Conservation (phyloP, 352 stramenopile genomes). For the Globisporangium middletonii region DNA sequence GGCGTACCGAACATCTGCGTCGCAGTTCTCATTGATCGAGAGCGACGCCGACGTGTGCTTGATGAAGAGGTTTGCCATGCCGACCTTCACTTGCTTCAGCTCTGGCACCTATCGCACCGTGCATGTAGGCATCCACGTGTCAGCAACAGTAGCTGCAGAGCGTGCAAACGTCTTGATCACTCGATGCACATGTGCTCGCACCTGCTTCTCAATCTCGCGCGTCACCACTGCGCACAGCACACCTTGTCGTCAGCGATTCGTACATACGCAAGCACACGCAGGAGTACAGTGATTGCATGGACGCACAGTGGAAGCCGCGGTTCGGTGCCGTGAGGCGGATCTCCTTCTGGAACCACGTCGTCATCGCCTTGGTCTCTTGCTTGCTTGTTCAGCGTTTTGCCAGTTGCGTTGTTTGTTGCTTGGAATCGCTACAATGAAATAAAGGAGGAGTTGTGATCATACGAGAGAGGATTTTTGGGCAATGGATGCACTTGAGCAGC, state of each 20-base stretch:
- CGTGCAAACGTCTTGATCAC: too few relatives aligned
- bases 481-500: too few relatives aligned
- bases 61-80: constrained; percentile 94
- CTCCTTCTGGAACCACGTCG: constrained; percentile 86
- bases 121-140: not conserved
- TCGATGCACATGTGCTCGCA: constrained; percentile 7
- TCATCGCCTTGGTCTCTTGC: constrained; percentile 17
- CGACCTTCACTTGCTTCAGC: constrained; percentile 83
- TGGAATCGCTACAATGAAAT: not conserved
- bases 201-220: constrained; percentile 76
- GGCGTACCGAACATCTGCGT: constrained; percentile 86
- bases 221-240: constrained; percentile 59
- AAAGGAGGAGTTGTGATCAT: not conserved
- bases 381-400: not conserved
- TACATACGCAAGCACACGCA: not conserved
- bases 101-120: constrained; percentile 37
- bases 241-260: too few relatives aligned
- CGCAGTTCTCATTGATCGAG: constrained; percentile 96
- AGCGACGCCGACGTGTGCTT: constrained; percentile 95
- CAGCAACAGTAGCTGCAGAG: not conserved
- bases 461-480: too few relatives aligned
- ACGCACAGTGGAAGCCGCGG: constrained; percentile 76
- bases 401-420: constrained; percentile 6
- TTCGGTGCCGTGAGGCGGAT: constrained; percentile 72
- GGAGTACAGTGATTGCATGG: not conserved